Conservation (phyloP, 2,329 filamentous ascomycete genomes). For the Hypoxylon sp. region DNA sequence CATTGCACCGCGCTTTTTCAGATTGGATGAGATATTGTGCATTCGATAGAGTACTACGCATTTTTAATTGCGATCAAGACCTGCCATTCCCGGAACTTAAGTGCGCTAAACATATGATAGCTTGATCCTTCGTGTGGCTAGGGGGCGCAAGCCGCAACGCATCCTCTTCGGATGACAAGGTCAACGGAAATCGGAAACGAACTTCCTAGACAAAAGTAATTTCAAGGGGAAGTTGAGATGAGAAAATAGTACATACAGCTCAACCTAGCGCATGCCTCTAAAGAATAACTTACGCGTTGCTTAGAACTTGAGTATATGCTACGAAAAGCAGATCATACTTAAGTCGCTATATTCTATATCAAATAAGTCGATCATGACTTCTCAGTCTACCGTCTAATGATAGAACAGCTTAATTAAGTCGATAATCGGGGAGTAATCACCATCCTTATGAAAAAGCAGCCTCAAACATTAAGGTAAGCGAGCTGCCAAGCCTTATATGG, state of each 20-base stretch:
- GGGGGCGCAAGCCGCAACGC: constrained; percentile 9
- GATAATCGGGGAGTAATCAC: constrained; percentile 12
- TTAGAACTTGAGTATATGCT: neutral
- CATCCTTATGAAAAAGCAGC: constrained; percentile 25
- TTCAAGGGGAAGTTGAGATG: constrained; percentile 17
- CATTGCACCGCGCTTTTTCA: constrained; percentile 10
- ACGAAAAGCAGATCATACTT: neutral
- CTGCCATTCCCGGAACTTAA: constrained; percentile 30
- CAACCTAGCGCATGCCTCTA: constrained; percentile 10
- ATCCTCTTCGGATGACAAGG: constrained; percentile 23
- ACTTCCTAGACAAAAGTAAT: constrained; percentile 12
- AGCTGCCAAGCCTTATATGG: constrained; percentile 33
- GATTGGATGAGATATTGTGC: neutral
- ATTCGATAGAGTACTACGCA: constrained; percentile 24
- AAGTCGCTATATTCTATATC: constrained; percentile 1
- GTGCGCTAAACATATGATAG: constrained; percentile 10
- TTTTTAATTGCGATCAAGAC: constrained; percentile 18
- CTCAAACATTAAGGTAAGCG: constrained; percentile 12
- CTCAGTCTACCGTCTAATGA: constrained; percentile 2
- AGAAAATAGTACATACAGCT: constrained; percentile 9
- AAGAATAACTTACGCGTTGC: neutral
- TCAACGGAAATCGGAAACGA: constrained; percentile 23
- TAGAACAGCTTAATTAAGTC: constrained; percentile 1
- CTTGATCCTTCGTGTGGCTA: constrained; percentile 27
- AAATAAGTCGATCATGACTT: constrained; percentile 7